These are phyloP conservation scores for Boletus reticulatus DNA, from an alignment of 768 basidiomycete genomes.

Conservation along the genomic window DNA sequence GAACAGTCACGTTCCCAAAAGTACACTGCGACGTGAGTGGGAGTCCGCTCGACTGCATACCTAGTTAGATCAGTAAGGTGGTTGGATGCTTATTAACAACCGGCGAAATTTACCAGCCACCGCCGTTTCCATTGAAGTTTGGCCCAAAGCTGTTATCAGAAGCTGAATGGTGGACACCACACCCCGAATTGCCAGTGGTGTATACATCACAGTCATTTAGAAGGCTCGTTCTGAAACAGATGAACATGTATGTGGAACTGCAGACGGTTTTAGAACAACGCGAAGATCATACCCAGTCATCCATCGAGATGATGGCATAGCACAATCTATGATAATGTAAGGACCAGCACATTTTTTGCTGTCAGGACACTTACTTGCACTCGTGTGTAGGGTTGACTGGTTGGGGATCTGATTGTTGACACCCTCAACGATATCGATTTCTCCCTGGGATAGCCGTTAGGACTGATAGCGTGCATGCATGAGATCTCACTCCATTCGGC, in stretches of 20 bases:
- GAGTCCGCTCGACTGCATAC: constrained; percentile 36
- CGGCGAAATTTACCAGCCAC: constrained; percentile 31
- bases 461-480: background rate
- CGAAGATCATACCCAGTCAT: constrained; percentile 32
- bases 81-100: background rate
- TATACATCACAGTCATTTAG: constrained; percentile 27
- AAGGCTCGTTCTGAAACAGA: constrained; percentile 8
- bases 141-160: constrained; percentile 35
- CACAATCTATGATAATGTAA: constrained; percentile 24
- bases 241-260: background rate
- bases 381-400: constrained; percentile 31
- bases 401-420: constrained; percentile 31
- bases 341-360: background rate
- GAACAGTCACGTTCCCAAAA: constrained; percentile 40
- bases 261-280: background rate
- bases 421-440: constrained; percentile 35
- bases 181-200: constrained; percentile 28
- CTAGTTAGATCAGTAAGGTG: constrained; percentile 9
- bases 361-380: constrained; percentile 10
- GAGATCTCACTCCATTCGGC: constrained; percentile 18
- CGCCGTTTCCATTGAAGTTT: constrained; percentile 35
- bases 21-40: constrained; percentile 34
- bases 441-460: constrained; percentile 16
- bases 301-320: constrained; percentile 24
- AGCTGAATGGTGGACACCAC: constrained; percentile 24